A percentile compares a stretch with the other conserved stretches of the same genome.
phyloP scores from a whole-genome alignment of 305 asterid species.

The Fraxinus dipetala region DNA sequence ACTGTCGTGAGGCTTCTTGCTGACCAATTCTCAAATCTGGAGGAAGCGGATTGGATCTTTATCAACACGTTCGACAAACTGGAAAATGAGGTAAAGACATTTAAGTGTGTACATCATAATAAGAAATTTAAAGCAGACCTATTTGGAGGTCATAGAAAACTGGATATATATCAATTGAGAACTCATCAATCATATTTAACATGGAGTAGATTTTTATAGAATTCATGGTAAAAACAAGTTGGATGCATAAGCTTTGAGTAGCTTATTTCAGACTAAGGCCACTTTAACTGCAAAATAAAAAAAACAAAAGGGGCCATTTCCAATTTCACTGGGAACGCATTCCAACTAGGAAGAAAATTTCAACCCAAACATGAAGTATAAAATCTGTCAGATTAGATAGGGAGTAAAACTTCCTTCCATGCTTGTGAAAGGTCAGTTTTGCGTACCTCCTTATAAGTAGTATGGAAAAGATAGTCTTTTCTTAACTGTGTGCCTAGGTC shows the following conservation, averaged over 20 bases:
- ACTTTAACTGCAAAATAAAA: not conserved
- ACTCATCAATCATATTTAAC: not conserved
- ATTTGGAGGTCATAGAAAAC: not conserved
- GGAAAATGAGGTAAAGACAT: conserved; percentile 35
- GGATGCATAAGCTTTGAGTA: not conserved
- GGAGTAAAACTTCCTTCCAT: too few species aligned
- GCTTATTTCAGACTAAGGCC: not conserved
- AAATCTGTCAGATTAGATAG: too few species aligned
- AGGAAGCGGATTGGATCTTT: conserved; percentile 38
- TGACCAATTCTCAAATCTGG: conserved; percentile 29
- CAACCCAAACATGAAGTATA: too few species aligned
- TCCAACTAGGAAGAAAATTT: too few species aligned
- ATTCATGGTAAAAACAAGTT: not conserved
- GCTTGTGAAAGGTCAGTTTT: too few species aligned
- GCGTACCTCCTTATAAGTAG: too few species aligned
- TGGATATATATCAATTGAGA: not conserved
- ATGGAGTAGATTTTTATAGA: not conserved
- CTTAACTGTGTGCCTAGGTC: not conserved
- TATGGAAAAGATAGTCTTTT: too few species aligned
- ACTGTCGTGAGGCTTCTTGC: conserved; percentile 10
- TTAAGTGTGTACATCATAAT: not conserved
- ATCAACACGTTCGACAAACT: conserved; percentile 39
- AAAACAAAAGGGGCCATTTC: not conserved
- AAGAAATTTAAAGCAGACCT: not conserved
- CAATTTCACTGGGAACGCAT: not conserved